Base-by-base conservation (phyloP, 306 rosid species). In the Prunus persica region DNA sequence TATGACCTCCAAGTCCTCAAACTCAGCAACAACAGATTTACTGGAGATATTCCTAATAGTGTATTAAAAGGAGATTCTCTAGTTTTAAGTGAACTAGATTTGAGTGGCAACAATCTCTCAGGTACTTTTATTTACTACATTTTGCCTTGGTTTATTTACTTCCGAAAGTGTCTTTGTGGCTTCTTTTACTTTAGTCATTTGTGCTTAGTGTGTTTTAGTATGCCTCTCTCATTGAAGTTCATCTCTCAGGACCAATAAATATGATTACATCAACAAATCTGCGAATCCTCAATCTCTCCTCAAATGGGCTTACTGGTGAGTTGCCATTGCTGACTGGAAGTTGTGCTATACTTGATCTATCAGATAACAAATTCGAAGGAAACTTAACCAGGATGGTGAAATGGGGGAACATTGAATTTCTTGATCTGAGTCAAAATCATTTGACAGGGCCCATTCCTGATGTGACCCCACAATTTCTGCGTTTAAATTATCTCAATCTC, bases 61-160 rank as follows among this genome's bases (percentile, higher is more conserved):
- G 87, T 96, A 24, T 78, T 96, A 32, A 93, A 89, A 84, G 98
- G 99, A 61, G 99, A 96, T 81, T 78, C 99, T 79, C 81, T 88
- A 77, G 97, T 92, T 69, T 80, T 93, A 67, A 84, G 74, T 49
- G 98, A 96, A 75, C 84, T 96, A 47, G 99, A 96, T 88, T 87
- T 96, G 93, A 96, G 99, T 73, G 97, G 84, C 88, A 96, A 96
- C 86, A 91, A 96, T 75, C 97, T 96, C 74, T 85, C 99, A 86
- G 99, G 99, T 95, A 87, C 41, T 62, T 79, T 14, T 19, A 20
- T 58, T 11, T 28, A 14, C 51, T 28, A 24, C 72, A 20, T 38
- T 38, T 8, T 16, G 16, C 65, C 20, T 25, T 75, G 5, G 47
- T 76, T 19, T 60, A 60, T 73, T 68, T 32, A 24, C 46, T 72